Conservation (phyloP, 2,329 filamentous ascomycete species). For the Sporothrix luriei region DNA sequence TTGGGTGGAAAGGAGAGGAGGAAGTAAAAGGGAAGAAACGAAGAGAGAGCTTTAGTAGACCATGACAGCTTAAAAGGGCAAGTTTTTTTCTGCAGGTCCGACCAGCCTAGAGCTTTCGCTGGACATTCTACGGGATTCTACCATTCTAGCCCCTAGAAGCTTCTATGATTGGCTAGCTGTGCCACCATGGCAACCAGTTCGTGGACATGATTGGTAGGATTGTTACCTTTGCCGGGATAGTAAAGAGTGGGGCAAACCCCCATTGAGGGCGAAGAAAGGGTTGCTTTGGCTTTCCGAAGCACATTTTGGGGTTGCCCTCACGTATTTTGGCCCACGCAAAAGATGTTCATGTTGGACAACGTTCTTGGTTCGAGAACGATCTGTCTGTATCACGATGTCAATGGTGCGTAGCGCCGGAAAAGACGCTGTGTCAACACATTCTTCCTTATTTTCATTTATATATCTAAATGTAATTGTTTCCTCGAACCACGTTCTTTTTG, state of each 20-base stretch:
- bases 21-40: slow-evolving; percentile 25
- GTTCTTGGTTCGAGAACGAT: slow-evolving; percentile 4
- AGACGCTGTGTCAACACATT: not conserved
- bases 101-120: slow-evolving; percentile 38
- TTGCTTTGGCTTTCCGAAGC: not conserved
- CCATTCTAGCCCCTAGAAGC: slow-evolving; percentile 38
- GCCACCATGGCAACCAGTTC: slow-evolving; percentile 34
- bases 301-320: not conserved
- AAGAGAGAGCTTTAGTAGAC: slow-evolving; percentile 36
- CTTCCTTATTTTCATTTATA: no score
- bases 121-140: slow-evolving; percentile 45
- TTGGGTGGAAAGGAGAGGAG: slow-evolving; percentile 15
- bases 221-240: not conserved
- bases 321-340: not conserved
- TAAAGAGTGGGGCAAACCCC: not conserved
- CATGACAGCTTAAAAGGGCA: slow-evolving; percentile 41
- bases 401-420: not conserved
- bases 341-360: not conserved
- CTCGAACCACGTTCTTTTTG: no score
- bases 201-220: slow-evolving; percentile 32
- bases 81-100: slow-evolving; percentile 37
- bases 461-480: no score
- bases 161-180: slow-evolving; percentile 38
- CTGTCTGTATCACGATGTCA: not conserved
- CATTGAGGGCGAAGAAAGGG: not conserved